Percentiles rank a stretch among this genome's conserved stretches.
Evolutionary conservation across 768 basidiomycete genomes (phyloP).

Genomic region (Atractiella rhizophila): DNA sequence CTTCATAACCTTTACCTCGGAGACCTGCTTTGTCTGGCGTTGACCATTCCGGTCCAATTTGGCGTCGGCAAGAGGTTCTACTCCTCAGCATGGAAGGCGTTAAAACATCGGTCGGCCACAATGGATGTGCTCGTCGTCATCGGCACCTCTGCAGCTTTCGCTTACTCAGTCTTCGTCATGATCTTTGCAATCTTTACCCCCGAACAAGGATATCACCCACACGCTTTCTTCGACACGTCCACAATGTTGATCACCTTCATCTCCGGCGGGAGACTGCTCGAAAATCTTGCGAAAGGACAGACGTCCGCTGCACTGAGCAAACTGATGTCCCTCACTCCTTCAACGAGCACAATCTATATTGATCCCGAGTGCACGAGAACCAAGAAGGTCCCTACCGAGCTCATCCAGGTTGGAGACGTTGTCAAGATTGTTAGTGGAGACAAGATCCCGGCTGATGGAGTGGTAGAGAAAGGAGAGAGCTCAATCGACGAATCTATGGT

Average conservation of each 20-base stretch:
- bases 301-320: constrained; percentile 91
- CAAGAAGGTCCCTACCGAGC: constrained; percentile 74
- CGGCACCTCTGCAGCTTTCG: constrained; percentile 78
- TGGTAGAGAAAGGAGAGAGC: constrained; percentile 59
- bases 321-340: constrained; percentile 79
- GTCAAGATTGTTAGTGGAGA: constrained; percentile 90
- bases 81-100: constrained; percentile 62
- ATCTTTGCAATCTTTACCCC: constrained; percentile 27
- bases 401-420: constrained; percentile 76
- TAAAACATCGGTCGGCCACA: constrained; percentile 68
- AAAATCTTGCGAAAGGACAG: constrained; percentile 89
- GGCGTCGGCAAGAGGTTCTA: constrained; percentile 77
- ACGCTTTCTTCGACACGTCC: constrained; percentile 92
- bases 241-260: constrained; percentile 97
- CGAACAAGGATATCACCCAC: constrained; percentile 45
- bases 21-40: constrained; percentile 43
- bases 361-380: constrained; percentile 43
- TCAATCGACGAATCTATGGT: constrained; percentile 86
- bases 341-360: constrained; percentile 86
- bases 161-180: constrained; percentile 57
- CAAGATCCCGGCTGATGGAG: constrained; percentile 86
- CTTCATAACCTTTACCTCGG: constrained; percentile 40
- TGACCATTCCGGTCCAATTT: constrained; percentile 80
- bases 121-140: constrained; percentile 97
- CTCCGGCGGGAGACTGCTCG: constrained; percentile 77